Percentiles rank a stretch among this genome's conserved stretches.
These are phyloP conservation scores for Aureoboletus auriporus DNA, from an alignment of 768 basidiomycete species.

Conservation along the genomic window DNA sequence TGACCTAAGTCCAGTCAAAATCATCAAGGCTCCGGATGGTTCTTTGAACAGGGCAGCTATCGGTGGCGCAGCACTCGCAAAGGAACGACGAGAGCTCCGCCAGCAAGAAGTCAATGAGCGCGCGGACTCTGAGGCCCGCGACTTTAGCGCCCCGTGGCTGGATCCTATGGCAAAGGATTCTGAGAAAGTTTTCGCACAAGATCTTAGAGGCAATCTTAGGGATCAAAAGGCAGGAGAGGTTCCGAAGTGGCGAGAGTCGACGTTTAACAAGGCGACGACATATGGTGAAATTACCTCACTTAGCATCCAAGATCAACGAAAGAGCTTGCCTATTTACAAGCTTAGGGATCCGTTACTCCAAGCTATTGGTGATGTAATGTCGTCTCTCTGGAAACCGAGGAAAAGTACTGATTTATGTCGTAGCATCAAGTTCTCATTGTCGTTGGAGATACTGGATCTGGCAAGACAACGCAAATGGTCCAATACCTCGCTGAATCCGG, in stretches of 20 bases:
- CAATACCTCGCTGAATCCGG: conserved; percentile 97
- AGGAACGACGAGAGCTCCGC: conserved; percentile 90
- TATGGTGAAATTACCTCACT: conserved; percentile 90
- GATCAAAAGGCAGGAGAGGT: conserved; percentile 81
- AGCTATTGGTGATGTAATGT: conserved; percentile 81
- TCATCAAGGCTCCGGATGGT: conserved; percentile 98
- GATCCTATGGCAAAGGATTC: conserved; percentile 93
- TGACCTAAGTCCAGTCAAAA: conserved; percentile 94
- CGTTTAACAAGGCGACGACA: conserved; percentile 93
- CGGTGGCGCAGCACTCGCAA: conserved; percentile 88
- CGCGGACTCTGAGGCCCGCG: conserved; percentile 90
- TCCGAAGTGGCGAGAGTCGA: conserved; percentile 87
- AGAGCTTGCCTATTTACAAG: conserved; percentile 91
- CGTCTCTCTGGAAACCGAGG: neutral
- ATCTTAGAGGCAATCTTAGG: conserved; percentile 75
- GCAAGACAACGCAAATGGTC: conserved; percentile 99
- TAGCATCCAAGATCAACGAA: conserved; percentile 92
- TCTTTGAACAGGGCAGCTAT: conserved; percentile 94
- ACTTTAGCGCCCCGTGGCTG: conserved; percentile 95
- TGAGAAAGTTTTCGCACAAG: conserved; percentile 91
- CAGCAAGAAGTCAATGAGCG: conserved; percentile 93
- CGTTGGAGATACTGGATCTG: conserved; percentile 97
- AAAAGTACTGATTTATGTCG: conserved; percentile 13
- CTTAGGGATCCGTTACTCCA: conserved; percentile 85
- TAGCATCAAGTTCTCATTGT: conserved; percentile 91